Evolutionary conservation across 1,284 basidiomycete species (phyloP).

Genomic region (Phellopilus nigrolimitatus): DNA sequence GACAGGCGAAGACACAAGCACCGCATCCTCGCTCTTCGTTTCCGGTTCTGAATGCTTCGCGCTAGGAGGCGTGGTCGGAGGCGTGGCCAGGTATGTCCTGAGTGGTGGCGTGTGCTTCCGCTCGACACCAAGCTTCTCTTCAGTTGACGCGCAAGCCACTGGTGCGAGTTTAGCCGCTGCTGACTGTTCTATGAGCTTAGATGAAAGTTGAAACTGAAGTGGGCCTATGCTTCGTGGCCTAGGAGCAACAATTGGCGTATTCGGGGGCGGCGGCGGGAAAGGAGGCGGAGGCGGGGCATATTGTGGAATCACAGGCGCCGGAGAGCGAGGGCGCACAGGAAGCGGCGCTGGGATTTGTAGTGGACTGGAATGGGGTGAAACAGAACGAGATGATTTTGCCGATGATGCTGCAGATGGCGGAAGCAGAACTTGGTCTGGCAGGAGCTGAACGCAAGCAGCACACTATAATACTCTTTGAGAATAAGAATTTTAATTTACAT

Average conservation of each 20-base stretch:
- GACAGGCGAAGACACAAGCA: not conserved
- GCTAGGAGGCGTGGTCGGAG: conserved; percentile 16
- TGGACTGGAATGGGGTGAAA: conserved; percentile 3
- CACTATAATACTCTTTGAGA: not conserved
- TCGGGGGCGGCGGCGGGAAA: conserved; percentile 15
- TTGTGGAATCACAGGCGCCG: conserved; percentile 8
- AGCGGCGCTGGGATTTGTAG: not conserved
- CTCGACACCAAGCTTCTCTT: not conserved
- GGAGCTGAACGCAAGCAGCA: not conserved
- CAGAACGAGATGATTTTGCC: conserved; percentile 8
- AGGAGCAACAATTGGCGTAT: conserved; percentile 10
- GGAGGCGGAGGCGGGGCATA: conserved; percentile 16
- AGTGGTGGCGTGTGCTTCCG: not conserved
- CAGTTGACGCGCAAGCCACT: not conserved
- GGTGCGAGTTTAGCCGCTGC: not conserved
- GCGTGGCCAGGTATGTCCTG: conserved; percentile 11
- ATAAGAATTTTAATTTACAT: not conserved
- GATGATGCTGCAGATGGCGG: conserved; percentile 10
- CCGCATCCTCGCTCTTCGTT: not conserved
- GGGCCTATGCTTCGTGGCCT: not conserved
- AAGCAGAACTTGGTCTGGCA: conserved; percentile 8
- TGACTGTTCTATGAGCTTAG: not conserved
- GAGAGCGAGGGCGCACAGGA: conserved; percentile 15
- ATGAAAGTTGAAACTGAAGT: not conserved
- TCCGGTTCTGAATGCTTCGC: not conserved